phyloP scores from a whole-genome alignment of 75 land plant genomes.

The Pinus taeda region DNA sequence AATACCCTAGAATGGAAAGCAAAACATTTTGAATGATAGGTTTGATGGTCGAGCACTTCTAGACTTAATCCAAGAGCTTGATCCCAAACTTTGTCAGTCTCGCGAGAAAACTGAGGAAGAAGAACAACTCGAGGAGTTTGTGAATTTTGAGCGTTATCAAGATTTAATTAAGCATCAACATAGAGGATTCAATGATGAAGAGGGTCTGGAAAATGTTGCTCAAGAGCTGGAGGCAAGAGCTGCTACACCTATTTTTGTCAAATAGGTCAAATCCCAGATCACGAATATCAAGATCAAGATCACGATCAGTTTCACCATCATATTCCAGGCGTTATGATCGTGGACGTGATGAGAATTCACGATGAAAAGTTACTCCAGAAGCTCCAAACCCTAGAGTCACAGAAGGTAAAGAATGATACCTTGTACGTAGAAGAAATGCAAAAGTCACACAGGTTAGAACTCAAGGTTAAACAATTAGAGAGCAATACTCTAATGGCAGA shows the following conservation, averaged over 20 bases:
- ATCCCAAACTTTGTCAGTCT: conserved; percentile 17
- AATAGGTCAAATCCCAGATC: conserved; percentile 42
- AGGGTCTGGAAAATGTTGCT: conserved; percentile 81
- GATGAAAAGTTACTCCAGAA: too few species aligned
- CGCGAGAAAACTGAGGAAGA: conserved; percentile 83
- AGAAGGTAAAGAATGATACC: too few species aligned
- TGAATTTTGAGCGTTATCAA: conserved; percentile 99
- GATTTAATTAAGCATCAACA: conserved; percentile 99
- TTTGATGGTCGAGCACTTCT: conserved; percentile 99
- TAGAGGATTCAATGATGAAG: conserved; percentile 86
- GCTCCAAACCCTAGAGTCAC: too few species aligned
- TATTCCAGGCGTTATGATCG: conserved; percentile 57
- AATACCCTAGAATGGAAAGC: conserved; percentile 98
- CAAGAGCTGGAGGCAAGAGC: conserved; percentile 83
- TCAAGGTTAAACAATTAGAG: too few species aligned
- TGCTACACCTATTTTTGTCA: conserved; percentile 31
- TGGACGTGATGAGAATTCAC: conserved; percentile 11
- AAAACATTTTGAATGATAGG: conserved; percentile 90
- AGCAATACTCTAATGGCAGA: too few species aligned
- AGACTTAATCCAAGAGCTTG: conserved; percentile 85
- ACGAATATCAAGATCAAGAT: conserved; percentile 57
- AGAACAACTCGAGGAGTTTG: conserved; percentile 98
- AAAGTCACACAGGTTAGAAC: too few species aligned
- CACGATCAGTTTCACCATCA: conserved; percentile 80
- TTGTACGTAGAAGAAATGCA: too few species aligned